Base-by-base conservation (phyloP, 306 rosid genomes). In the Glycine soja region DNA sequence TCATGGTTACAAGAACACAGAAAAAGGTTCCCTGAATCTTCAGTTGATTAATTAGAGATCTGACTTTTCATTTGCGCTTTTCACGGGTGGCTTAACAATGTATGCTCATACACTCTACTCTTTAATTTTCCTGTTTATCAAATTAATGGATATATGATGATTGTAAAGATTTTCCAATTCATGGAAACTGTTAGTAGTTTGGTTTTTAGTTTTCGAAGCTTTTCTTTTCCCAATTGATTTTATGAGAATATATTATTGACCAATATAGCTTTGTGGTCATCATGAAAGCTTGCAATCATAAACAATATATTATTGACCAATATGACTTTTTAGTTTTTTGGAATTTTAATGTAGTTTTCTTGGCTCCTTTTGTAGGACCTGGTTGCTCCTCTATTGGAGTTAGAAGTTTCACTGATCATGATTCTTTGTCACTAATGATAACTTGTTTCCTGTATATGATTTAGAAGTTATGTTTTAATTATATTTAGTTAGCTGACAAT, bases 21-120 rank as follows among this genome's bases (percentile, higher is more conserved):
- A 96, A 54, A 90, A 79, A 83, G 97, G 97, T 59, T 64, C 76
- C 51, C 79, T 95, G 89, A 90, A 87, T 80, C 92, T 93, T 69
- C 92, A 86, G 91, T 80, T 95, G 92, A 95, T 93, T 83, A 95
- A 95, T 81, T 97, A 93, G 88, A 90, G 97, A 95, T 88, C 90
- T 12, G 94, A 95, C 75, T 93, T 95, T 84, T 83, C 99, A 34
- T 91, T 95, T 47, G 97, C 85, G 19, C 87, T 95, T 45, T 95
- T 95, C 88, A 89, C 94, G 0, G 97, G 97, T 42, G 99, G 97
- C 68, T 83, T 95, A 64, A 71, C 89, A 88, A 83, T 58, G 99
- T 95, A 87, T 46, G 85, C 54, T 47, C 48, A 42, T 53, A 51
- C 66, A 16, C 72, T 80, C 18, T 57, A 36, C 69, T 70, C 45